These are phyloP conservation scores for Suillus discolor DNA, from an alignment of 768 basidiomycete species.

Conservation along the genomic window DNA sequence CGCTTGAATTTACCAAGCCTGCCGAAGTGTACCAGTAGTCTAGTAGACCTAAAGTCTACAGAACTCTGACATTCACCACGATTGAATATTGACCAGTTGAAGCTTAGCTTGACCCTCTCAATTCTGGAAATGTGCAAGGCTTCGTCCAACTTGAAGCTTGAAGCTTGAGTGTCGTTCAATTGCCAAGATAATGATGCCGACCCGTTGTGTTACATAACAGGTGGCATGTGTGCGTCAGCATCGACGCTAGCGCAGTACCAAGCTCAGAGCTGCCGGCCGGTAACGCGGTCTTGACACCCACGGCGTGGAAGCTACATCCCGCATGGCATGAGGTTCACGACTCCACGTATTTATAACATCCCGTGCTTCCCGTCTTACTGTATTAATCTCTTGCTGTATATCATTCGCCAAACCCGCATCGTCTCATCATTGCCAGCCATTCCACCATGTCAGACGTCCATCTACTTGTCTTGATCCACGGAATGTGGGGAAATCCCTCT, in stretches of 20 bases:
- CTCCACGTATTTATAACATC: neutral
- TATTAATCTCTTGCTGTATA: neutral
- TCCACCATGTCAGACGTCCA: constrained; percentile 36
- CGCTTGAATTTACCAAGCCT: no score
- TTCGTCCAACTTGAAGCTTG: no score
- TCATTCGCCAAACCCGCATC: neutral
- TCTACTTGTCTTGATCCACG: constrained; percentile 48
- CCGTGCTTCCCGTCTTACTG: neutral
- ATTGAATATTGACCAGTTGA: no score
- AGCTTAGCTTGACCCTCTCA: no score
- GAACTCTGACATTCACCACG: no score
- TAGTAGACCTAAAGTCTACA: no score
- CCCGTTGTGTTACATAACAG: no score
- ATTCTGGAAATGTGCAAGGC: no score
- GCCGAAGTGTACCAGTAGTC: no score
- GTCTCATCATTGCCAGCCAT: neutral
- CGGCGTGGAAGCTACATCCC: neutral
- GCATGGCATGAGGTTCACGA: neutral
- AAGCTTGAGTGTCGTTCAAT: no score
- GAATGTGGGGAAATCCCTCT: constrained; percentile 82
- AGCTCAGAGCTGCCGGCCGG: neutral
- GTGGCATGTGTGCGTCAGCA: no score
- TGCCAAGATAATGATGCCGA: no score
- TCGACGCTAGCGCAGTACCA: neutral
- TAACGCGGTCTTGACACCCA: neutral